Percentiles rank a stretch among this genome's conserved stretches.
Conservation (phyloP, 768 basidiomycete species). For the Lepiota venenata region DNA sequence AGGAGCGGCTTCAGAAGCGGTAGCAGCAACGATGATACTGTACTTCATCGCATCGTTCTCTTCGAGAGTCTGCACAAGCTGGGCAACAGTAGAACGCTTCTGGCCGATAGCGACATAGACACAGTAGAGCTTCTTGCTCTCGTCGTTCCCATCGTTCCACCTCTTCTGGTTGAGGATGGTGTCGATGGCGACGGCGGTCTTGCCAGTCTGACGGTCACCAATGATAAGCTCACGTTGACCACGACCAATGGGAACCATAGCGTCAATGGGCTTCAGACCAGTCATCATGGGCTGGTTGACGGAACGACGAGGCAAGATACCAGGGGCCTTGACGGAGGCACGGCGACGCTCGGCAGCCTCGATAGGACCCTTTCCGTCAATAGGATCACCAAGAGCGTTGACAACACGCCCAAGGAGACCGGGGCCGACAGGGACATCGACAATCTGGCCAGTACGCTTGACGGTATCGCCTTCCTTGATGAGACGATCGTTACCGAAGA, state of each 20-base stretch:
- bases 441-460: slow-evolving; percentile 99
- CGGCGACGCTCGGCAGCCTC: slow-evolving; percentile 91
- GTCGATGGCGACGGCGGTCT: slow-evolving; percentile 99
- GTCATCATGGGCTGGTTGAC: slow-evolving; percentile 99
- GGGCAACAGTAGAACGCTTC: slow-evolving; percentile 99
- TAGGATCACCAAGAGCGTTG: slow-evolving; percentile 99
- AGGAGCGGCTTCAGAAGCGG: slow-evolving; percentile 98
- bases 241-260: slow-evolving; percentile 99
- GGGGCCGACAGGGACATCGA: slow-evolving; percentile 98
- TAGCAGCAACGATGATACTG: slow-evolving; percentile 98
- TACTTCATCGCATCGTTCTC: slow-evolving; percentile 99
- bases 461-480: slow-evolving; percentile 99
- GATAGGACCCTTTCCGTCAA: slow-evolving; percentile 99
- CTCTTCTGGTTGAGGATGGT: slow-evolving; percentile 99
- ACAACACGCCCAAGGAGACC: slow-evolving; percentile 98
- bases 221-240: slow-evolving; percentile 99
- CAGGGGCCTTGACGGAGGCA: slow-evolving; percentile 98
- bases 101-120: slow-evolving; percentile 99
- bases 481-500: slow-evolving; percentile 96
- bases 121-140: slow-evolving; percentile 98
- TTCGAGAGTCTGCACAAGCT: slow-evolving; percentile 98
- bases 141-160: slow-evolving; percentile 98
- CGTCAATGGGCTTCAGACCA: slow-evolving; percentile 99
- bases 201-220: slow-evolving; percentile 99
- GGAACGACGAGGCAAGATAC: slow-evolving; percentile 98